Base-by-base conservation (phyloP, 768 basidiomycete genomes). In the Favolaschia claudopus region DNA sequence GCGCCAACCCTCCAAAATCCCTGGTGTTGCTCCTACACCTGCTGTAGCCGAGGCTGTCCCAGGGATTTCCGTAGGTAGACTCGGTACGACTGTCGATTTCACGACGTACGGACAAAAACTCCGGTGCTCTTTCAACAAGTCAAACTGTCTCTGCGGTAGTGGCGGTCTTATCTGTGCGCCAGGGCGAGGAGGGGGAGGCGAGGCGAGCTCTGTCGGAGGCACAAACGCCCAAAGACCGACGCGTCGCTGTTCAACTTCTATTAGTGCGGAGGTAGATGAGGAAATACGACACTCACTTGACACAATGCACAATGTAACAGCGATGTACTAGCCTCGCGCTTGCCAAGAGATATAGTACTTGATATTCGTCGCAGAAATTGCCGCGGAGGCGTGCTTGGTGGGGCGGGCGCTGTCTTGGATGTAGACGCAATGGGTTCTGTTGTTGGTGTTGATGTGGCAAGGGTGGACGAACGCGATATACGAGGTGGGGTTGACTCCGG, bases 101-200 rank as follows among this genome's bases (percentile, higher is more conserved):
- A 89, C 86, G 27, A 91, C 83, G 60, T 92, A 94, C n/a, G 92
- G 92, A 64, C 93, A 94, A 65, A 91, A 92, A 3, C 90, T 89
- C 25, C 92, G 83, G 69, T 94, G 93, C 71, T 95, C 92, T 66
- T 87, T 89, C 43, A 93, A 71, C 33, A 93, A 68, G 69, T 95
- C 92, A 50, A 94, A 85, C 20, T 83, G 83, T 49, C 91, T 70
- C 38, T 74, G 76, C 17, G 74, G 73, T 4, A 72, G 56, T 13
- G 64, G 64, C 61, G 63, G 75, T 10, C n/a, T n/a, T n/a, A n/a
- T n/a, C n/a, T n/a, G n/a, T 28, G 13, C 60, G 33, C 69, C 73
- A n/a, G 74, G 62, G 13, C 72, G 64, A 48, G 66, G 54, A 58
- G 64, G 59, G 53, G 63, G 49, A 39, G 43, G 36, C 17, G 57